Base-by-base conservation (phyloP, 345 rosid species). In the Aurinia saxatilis region DNA sequence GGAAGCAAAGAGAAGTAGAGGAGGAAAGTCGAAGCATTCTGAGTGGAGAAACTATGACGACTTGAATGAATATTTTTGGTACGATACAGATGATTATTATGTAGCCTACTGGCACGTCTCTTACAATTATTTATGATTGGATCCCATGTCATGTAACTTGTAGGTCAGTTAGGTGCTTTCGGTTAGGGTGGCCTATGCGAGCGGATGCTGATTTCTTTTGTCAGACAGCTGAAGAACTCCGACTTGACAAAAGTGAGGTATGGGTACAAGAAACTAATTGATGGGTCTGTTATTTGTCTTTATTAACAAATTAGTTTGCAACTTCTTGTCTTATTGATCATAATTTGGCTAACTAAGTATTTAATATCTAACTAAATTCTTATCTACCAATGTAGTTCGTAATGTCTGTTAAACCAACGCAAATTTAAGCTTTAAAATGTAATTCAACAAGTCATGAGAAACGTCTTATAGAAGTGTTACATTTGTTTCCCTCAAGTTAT, bases 171-270 rank as follows among this genome's bases (percentile, higher is more conserved):
- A 85, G 80, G 53, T 84, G 91, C 72, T 82, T 84, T 75, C 81
- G 91, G 19, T 44, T 84, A 71, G 85, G 91, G 49, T 84, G 91
- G 91, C 91, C 87, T 39, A 84, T 82, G 91, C 81, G 85, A 34
- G 84, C 81, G 47, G 85, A 82, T 65, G 91, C 91, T 41, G 87
- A 82, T 80, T 84, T 84, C 85, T 84, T 84, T 74, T 76, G 78
- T 47, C 61, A 70, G 52, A 59, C 82, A 37, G 66, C 72, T 54
- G 79, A 72, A 49, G 71, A 77, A 44, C 59, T 1, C 48, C 40
- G 21, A 57, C 31, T 27, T 17, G 72, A 80, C 33, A 78, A 55
- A 71, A 57, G 65, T 73, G 80, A 72, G 78, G 91, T 84, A 70
- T 15, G 72, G 31, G 38, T 71, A 25, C 44, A 33, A 65, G 38